Evolutionary conservation across 2,329 filamentous ascomycete genomes (phyloP).

Genomic region (Sarocladium strictum): DNA sequence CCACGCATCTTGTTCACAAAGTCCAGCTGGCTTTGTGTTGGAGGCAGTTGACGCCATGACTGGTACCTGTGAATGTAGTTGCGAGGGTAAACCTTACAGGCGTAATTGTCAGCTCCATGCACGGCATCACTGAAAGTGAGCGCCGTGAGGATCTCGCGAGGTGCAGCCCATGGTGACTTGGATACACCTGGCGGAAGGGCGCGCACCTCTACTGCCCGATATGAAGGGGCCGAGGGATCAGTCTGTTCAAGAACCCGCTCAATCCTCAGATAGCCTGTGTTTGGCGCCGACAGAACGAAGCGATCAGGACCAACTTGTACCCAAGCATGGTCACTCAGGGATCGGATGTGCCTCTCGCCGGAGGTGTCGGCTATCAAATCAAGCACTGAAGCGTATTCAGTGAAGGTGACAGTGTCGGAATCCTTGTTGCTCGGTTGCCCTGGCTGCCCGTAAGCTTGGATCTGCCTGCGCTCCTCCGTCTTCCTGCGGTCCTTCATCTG

Average conservation of each 20-base stretch:
- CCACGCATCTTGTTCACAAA: constrained; percentile 63
- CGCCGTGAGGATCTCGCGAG: constrained; percentile 61
- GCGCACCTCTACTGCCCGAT: constrained; percentile 42
- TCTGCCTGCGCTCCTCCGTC: constrained; percentile 26
- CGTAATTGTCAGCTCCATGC: constrained; percentile 79
- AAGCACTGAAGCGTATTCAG: constrained; percentile 86
- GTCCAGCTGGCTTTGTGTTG: constrained; percentile 59
- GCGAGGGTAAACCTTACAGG: constrained; percentile 57
- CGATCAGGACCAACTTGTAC: constrained; percentile 66
- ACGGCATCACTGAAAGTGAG: constrained; percentile 68
- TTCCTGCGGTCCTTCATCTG: constrained; percentile 44
- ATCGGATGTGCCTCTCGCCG: constrained; percentile 71
- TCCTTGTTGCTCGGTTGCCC: constrained; percentile 12
- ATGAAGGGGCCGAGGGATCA: constrained; percentile 22
- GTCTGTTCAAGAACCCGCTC: constrained; percentile 29
- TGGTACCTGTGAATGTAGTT: constrained; percentile 61
- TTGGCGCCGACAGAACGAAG: constrained; percentile 64
- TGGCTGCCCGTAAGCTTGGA: constrained; percentile 12
- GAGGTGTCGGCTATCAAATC: constrained; percentile 82
- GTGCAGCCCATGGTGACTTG: constrained; percentile 60
- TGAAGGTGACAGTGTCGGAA: constrained; percentile 61
- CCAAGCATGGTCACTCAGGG: constrained; percentile 73
- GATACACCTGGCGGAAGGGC: constrained; percentile 36
- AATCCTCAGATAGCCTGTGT: constrained; percentile 55
- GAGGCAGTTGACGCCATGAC: constrained; percentile 62